A percentile compares a stretch with the other conserved stretches of the same genome.
Conservation (phyloP, 805 yeast species). For the Candida hispaniensis region DNA sequence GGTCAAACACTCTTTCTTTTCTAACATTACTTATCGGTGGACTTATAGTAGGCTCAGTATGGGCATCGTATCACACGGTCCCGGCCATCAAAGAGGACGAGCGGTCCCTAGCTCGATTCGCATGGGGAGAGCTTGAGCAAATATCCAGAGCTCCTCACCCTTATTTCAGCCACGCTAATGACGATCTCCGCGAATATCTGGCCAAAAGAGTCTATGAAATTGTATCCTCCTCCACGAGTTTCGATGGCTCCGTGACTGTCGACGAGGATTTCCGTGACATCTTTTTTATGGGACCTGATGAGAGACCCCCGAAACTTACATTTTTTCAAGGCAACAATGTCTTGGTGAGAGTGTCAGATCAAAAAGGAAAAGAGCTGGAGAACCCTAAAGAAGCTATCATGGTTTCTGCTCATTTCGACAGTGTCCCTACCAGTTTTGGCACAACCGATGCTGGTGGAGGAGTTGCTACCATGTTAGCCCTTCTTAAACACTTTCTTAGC, state of each 20-base stretch:
- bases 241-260: constrained; percentile 33
- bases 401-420: constrained; percentile 74
- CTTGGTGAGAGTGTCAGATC: constrained; percentile 45
- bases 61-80: no score
- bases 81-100: constrained; percentile 8
- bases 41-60: no score
- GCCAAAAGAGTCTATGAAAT: constrained; percentile 34
- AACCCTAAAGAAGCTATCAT: constrained; percentile 45
- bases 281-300: constrained; percentile 40
- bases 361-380: constrained; percentile 33
- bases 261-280: constrained; percentile 34
- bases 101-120: constrained; percentile 17
- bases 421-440: constrained; percentile 79
- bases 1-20: no score
- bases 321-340: constrained; percentile 78
- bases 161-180: constrained; percentile 66
- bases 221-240: constrained; percentile 22
- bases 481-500: constrained; percentile 40
- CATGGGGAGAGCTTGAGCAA: constrained; percentile 66
- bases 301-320: constrained; percentile 42
- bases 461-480: constrained; percentile 65
- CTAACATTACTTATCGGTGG: no score
- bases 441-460: constrained; percentile 93
- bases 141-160: constrained; percentile 66
- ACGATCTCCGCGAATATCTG: constrained; percentile 61